phyloP scores from a whole-genome alignment of 306 rosid genomes.

The Gynostemma pentaphyllum region DNA sequence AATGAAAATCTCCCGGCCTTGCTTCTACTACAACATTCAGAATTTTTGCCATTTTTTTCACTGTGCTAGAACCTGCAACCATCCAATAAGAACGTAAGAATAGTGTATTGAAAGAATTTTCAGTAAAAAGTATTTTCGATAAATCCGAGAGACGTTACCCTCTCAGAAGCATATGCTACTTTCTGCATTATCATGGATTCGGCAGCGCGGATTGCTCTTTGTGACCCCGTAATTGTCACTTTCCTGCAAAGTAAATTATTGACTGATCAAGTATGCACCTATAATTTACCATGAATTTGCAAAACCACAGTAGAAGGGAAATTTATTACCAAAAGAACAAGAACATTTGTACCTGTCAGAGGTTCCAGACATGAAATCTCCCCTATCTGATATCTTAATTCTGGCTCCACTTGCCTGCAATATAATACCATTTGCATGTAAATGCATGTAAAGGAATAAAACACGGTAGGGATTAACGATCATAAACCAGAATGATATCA shows the following conservation, averaged over 20 bases:
- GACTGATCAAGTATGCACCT: not conserved
- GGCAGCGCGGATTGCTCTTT: slow-evolving; percentile 77
- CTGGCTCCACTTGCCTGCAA: slow-evolving; percentile 88
- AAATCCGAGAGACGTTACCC: slow-evolving; percentile 21
- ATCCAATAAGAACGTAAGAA: slow-evolving; percentile 9
- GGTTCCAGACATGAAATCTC: slow-evolving; percentile 94
- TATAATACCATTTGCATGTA: not conserved
- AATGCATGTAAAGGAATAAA: not conserved
- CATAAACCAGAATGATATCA: not conserved
- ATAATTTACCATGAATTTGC: not conserved
- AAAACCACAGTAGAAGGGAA: not conserved
- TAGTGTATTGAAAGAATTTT: slow-evolving; percentile 26
- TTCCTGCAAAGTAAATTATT: slow-evolving; percentile 53
- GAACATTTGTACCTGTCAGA: slow-evolving; percentile 54
- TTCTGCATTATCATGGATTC: slow-evolving; percentile 92
- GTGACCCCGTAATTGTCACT: slow-evolving; percentile 94
- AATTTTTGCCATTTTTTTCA: slow-evolving; percentile 1
- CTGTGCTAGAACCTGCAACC: slow-evolving; percentile 11
- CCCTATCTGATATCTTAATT: slow-evolving; percentile 98
- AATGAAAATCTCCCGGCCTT: not conserved
- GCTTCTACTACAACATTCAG: not conserved
- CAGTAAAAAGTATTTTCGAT: slow-evolving; percentile 23
- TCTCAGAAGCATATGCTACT: slow-evolving; percentile 81
- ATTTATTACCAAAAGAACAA: not conserved
- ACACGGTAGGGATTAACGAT: not conserved